Evolutionary conservation across 495 filamentous ascomycete species (phyloP), one percentile per base, ranked within the genome.

Genomic region (Melanomma pulvis-pyrius): DNA sequence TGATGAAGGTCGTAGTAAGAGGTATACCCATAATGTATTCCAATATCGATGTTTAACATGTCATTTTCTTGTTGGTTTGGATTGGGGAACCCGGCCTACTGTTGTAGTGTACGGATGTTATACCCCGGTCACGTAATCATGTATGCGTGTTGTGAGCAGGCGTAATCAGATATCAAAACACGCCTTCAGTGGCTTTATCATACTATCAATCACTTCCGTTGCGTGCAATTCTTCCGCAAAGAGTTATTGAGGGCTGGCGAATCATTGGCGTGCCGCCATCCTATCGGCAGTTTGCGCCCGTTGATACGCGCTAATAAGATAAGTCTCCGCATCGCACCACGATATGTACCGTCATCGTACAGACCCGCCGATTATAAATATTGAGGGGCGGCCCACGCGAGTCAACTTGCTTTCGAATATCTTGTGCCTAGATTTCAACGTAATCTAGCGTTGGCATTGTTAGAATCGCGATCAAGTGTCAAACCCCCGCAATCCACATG

Each of bases 21-120:
- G 59, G 65, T 68, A 68, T 68, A 68, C 65, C 65, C 65, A 68
- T 68, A 68, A 68, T 61, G 58, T 67, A 57, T 67, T 59, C 44
- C 58, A 46, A 24, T n/a, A n/a, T 48, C 47, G 28, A 46, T 63
- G 52, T 68, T 68, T 48, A 47, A 21, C 53, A 65, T 53, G 54
- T 59, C 32, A 17, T 53, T 56, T 11, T 52, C 28, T 47, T 26
- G 21, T 25, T 53, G n/a, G n/a, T 19, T 28, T 5, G 41, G 34
- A 61, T n/a, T n/a, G 7, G 39, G 17, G 39, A 17, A 44, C 9
- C 39, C 39, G 13, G n/a, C 3, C 39, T 44, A 44, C 39, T 44
- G n/a, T 44, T 39, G 17, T 61, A 60, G 36, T 61, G 54, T 66
- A 15, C 41, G 57, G 57, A 67, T 46, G 11, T 65, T 59, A 65